Base-by-base conservation (phyloP, 2,329 filamentous ascomycete species). In the Colletotrichum musae region DNA sequence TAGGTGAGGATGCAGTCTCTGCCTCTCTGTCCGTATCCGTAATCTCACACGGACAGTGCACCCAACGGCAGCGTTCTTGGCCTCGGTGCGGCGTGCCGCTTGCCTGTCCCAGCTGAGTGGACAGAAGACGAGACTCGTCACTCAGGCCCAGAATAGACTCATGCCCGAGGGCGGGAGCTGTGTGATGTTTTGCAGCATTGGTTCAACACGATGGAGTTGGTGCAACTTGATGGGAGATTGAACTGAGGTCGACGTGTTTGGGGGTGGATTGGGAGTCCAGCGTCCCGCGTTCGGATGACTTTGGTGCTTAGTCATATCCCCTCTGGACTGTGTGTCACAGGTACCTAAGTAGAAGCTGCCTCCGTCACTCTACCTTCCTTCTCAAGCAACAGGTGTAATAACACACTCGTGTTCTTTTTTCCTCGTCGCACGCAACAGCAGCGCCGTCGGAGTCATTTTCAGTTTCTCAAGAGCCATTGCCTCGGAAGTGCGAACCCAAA, bases 161-260 rank as follows among this genome's bases (percentile, higher is more conserved):
- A 36, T 36, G 47, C 21, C 41, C 48, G 28, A 21, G 6, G 21
- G 12, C 59, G 24, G 43, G 32, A 15, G 36, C 41, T 15, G 39
- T 57, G 26, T 45, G 15, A 57, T 57, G 63, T 57, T n/a, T 52
- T 28, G 62, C 51, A 32, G 28, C 43, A 24, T 58, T 47, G 28
- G 21, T 43, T 54, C 18, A 39, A 39, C 47, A 58, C 32, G 64
- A 64, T 52, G 52, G 52, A 63, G 64, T 39, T 58, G 54, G 54
- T 58, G 65, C 47, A 53, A 63, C 43, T 39, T 15, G 32, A 41
- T 36, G 15, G 57, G 60, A 64, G 52, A 64, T 64, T 64, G 24
- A 56, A 41, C 28, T 26, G 58, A 53, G 15, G 21, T 24, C 7
- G 12, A 9, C 47, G 18, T 50, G 16, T 50, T 50, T 24, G 16